Evolutionary conservation across 306 rosid genomes (phyloP), one percentile per base, ranked within the genome.

Genomic region (Parietaria judaica): DNA sequence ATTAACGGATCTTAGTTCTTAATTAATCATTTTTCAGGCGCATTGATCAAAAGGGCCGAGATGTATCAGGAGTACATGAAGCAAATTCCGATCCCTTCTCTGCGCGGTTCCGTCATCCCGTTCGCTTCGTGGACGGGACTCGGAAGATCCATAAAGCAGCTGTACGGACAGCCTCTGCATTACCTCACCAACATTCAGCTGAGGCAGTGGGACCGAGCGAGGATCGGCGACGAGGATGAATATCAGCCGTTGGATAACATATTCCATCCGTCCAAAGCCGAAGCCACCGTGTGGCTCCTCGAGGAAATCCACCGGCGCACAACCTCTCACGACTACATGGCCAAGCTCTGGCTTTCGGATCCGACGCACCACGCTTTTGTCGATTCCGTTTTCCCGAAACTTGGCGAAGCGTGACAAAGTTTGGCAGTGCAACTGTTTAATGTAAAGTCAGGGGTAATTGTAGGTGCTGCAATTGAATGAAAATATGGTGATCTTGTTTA

Each of bases 51-150:
- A 70, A 75, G 88, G 75, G 99, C 99, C 31, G 86, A 76, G 76
- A 82, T 88, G 94, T 92, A 92, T 85, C 99, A 86, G 70, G 94
- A 82, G 5, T 88, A 82, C 85, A 92, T 84, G 96, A 88, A 82
- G 79, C 95, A 71, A 65, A 64, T 92, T 56, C 87, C 90, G 48
- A 72, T 92, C 69, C 99, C 99, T 10, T 70, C 59, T 11, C 71
- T 23, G 31, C 90, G 94, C 45, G 99, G 96, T 47, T 82, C 97
- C 45, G 67, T 86, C 14, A 83, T 92, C 60, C 97, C 97, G 4
- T 92, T 67, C 70, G 82, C 70, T 41, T 68, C 99, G 34, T 92
- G 99, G 99, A 77, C 74, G 80, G 95, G 94, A 62, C 61, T 92
- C 52, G 97, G 94, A 47, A 84, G 72, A 66, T 92, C 95, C 69